Base-by-base conservation (phyloP, 2,329 filamentous ascomycete genomes). In the Mariannaea sp. region DNA sequence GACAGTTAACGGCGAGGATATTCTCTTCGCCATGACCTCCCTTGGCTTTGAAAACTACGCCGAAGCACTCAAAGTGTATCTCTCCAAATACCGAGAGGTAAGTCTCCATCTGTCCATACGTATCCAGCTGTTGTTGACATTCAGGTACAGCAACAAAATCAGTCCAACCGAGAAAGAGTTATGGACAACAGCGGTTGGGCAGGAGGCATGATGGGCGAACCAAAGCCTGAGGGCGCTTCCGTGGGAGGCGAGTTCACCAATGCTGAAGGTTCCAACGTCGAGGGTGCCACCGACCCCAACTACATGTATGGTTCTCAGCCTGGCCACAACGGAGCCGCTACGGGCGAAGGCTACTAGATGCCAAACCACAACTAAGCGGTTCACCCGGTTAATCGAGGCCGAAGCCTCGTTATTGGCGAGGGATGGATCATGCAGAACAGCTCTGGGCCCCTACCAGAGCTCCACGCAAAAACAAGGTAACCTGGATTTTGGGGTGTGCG, bases 41-140 rank as follows among this genome's bases (percentile, higher is more conserved):
- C 83, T 99, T 29, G 94, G 94, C 1, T 99, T 99, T 73, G 94
- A 99, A 75, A 99, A 99, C 76, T 99, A 99, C 71, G 89, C 93
- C 20, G 94, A 99, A 73, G 94, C 94, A 1, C 80, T 99, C 53
- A 99, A 99, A 76, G 97, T 99, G 64, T 99, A 99, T 73, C 82
- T 99, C 35, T 91, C 92, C 55, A 94, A 97, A 71, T 99, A 97
- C 75, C 88, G 94, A 73, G 94, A 99, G 83, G 94, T 97, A 82
- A 84, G 88, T 26, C 13, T 22, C 14, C 30, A 32, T 7, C 22
- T 7, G n/a, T 12, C 27, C 43, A 22, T 10, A 26, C 46, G n/a
- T 49, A 59, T 49, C 60, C 56, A 13, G 13, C 53, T n/a, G n/a
- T n/a, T n/a, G 39, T 39, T 42, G 14, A 50, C 38, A 36, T 13